Evolutionary conservation across 2,329 filamentous ascomycete species (phyloP).

Genomic region (Arthrobotrys pseudoclavata): DNA sequence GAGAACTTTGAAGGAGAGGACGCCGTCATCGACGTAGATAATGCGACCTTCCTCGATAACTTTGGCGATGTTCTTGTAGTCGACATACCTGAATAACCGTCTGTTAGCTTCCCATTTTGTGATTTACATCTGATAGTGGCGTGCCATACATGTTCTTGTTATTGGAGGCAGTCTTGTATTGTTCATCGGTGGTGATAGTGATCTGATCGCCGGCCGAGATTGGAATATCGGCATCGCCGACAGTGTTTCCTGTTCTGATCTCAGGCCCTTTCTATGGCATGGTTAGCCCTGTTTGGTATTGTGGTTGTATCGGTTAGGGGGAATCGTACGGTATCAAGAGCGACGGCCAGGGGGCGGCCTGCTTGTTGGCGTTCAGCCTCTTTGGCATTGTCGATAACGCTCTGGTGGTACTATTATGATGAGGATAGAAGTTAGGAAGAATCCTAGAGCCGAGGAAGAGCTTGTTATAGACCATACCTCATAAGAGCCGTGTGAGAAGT

Average conservation of each 20-base stretch:
- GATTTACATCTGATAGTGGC: constrained; percentile 8
- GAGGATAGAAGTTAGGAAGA: constrained; percentile 6
- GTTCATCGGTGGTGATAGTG: constrained; percentile 96
- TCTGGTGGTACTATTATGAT: constrained; percentile 85
- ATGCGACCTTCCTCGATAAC: constrained; percentile 90
- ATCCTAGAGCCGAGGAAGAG: not conserved
- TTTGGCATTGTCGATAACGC: constrained; percentile 95
- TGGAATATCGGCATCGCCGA: constrained; percentile 79
- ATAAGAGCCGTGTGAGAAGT: constrained; percentile 95
- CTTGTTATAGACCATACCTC: constrained; percentile 69
- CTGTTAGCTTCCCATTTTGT: not conserved
- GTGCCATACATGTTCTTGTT: constrained; percentile 87
- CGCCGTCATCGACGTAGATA: constrained; percentile 98
- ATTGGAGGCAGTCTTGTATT: constrained; percentile 86
- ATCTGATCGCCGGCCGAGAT: constrained; percentile 85
- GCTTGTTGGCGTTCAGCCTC: constrained; percentile 81
- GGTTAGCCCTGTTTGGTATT: constrained; percentile 34
- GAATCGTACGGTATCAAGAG: constrained; percentile 76
- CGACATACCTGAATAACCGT: constrained; percentile 78
- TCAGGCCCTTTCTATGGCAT: constrained; percentile 78
- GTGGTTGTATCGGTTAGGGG: constrained; percentile 3
- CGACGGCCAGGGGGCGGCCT: constrained; percentile 94
- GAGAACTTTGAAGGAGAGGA: constrained; percentile 94
- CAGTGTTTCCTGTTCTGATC: constrained; percentile 85
- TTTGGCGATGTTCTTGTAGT: constrained; percentile 99